Conservation (phyloP, 2,329 filamentous ascomycete genomes). For the Dactylellina cionopaga region DNA sequence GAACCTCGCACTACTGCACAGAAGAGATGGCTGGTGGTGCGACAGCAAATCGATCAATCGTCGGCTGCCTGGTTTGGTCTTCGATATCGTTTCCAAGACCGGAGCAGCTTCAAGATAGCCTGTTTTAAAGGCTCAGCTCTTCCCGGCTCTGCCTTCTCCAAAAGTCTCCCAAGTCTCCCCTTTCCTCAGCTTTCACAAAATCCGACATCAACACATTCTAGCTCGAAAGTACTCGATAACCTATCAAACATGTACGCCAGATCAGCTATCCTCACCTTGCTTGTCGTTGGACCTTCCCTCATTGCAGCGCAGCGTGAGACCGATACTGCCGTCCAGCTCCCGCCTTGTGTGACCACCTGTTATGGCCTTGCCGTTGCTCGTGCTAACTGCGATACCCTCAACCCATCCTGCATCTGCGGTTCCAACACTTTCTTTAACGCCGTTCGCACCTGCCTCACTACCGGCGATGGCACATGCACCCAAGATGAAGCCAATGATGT, state of each 20-base stretch:
- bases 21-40: slow-evolving; percentile 18
- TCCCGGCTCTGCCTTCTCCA: slow-evolving; percentile 1
- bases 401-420: slow-evolving; percentile 46
- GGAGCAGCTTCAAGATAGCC: slow-evolving; percentile 1
- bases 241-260: slow-evolving; percentile 35
- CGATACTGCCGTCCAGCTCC: slow-evolving; percentile 19
- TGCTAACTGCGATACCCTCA: slow-evolving; percentile 45
- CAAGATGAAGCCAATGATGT: slow-evolving; percentile 28
- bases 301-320: slow-evolving; percentile 18
- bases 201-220: slow-evolving; percentile 19
- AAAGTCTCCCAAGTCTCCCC: neutral
- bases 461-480: slow-evolving; percentile 32
- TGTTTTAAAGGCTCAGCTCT: slow-evolving; percentile 10
- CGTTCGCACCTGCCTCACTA: slow-evolving; percentile 33
- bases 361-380: slow-evolving; percentile 38
- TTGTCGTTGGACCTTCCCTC: slow-evolving; percentile 9
- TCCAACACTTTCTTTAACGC: slow-evolving; percentile 42
- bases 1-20: neutral
- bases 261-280: slow-evolving; percentile 3
- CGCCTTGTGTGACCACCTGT: slow-evolving; percentile 41
- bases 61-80: slow-evolving; percentile 22
- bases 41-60: slow-evolving; percentile 3
- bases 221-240: neutral
- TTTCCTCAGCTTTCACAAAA: neutral
- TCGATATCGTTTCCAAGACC: neutral